Percentiles rank a stretch among this genome's conserved stretches.
Conservation (phyloP, 2,329 filamentous ascomycete genomes). For the Botrytis squamosa region DNA sequence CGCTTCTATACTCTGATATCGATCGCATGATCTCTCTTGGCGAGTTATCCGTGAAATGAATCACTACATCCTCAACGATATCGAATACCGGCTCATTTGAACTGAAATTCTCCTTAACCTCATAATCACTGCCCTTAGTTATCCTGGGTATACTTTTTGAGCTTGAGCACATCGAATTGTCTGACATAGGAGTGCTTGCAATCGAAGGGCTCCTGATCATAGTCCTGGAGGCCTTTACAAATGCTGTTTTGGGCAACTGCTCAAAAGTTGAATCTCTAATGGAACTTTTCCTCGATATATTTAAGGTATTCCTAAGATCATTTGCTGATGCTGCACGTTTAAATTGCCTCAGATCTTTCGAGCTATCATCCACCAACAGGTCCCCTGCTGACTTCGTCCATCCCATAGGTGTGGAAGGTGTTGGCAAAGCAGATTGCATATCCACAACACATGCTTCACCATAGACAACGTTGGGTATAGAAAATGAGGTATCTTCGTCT, state of each 20-base stretch:
- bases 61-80: conserved; percentile 55
- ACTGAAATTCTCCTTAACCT: conserved; percentile 25
- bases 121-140: conserved; percentile 35
- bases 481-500: conserved; percentile 20
- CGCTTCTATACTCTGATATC: conserved; percentile 42
- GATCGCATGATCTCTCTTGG: conserved; percentile 50
- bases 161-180: neutral
- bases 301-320: conserved; percentile 19
- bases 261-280: conserved; percentile 21
- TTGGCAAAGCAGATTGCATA: conserved; percentile 29
- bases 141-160: neutral
- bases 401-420: conserved; percentile 21
- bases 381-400: conserved; percentile 30
- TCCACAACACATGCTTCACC: conserved; percentile 38
- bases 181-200: conserved; percentile 22
- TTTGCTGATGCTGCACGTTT: conserved; percentile 27
- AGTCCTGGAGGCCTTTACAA: conserved; percentile 37
- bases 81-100: conserved; percentile 48
- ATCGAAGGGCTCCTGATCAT: conserved; percentile 37
- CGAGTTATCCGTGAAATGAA: conserved; percentile 52
- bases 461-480: conserved; percentile 29
- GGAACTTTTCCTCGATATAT: neutral
- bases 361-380: neutral
- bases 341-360: neutral
- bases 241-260: conserved; percentile 33